phyloP scores from a whole-genome alignment of 768 basidiomycete species.

The Boletus subcaerulescens region DNA sequence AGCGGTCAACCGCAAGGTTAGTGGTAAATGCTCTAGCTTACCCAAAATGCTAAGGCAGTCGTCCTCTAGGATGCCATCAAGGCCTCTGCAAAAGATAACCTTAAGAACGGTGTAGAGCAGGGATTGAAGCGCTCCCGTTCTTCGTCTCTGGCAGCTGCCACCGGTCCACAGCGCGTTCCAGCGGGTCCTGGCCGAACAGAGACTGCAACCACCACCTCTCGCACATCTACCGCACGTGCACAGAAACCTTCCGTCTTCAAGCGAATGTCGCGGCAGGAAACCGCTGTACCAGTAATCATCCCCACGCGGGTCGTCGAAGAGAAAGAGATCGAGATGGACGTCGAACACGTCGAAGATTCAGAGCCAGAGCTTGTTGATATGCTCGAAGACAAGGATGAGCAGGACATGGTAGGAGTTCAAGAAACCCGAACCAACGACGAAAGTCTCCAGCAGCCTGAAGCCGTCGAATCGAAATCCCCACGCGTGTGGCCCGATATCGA shows the following conservation, averaged over 20 bases:
- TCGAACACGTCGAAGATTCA: constrained; percentile 39
- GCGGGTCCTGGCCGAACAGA: constrained; percentile 56
- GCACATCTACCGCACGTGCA: constrained; percentile 27
- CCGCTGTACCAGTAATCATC: constrained; percentile 42
- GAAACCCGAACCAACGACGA: constrained; percentile 44
- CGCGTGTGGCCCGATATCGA: constrained; percentile 75
- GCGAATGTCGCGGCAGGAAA: constrained; percentile 42
- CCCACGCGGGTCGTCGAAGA: constrained; percentile 40
- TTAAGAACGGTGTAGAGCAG: constrained; percentile 55
- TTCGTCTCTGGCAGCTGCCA: constrained; percentile 60
- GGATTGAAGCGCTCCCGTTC: constrained; percentile 59
- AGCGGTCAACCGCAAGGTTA: constrained; percentile 74
- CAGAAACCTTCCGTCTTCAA: constrained; percentile 35
- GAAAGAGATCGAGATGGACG: constrained; percentile 62
- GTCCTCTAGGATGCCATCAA: constrained; percentile 40
- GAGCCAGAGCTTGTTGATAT: constrained; percentile 39
- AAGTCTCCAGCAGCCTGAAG: constrained; percentile 38
- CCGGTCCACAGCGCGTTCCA: constrained; percentile 67
- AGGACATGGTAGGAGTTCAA: constrained; percentile 57
- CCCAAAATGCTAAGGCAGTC: neutral
- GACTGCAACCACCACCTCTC: constrained; percentile 40
- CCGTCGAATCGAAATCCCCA: constrained; percentile 39
- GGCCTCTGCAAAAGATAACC: constrained; percentile 49
- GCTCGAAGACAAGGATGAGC: constrained; percentile 54
- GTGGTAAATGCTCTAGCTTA: constrained; percentile 18